phyloP scores from a whole-genome alignment of 2,329 filamentous ascomycete species.

The Colletotrichum sp. region DNA sequence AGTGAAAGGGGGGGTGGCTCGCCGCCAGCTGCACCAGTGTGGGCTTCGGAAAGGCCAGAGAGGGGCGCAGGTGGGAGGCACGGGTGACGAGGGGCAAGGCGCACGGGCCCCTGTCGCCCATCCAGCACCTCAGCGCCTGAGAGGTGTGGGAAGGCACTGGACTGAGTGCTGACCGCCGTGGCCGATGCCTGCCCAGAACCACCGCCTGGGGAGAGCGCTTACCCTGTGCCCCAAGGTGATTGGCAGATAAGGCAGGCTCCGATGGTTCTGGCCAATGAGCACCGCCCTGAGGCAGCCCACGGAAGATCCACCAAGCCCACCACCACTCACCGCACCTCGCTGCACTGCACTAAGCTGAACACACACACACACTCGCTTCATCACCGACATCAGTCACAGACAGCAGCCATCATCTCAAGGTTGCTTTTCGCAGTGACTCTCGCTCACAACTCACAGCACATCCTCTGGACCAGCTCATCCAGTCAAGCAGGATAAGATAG shows the following conservation, averaged over 20 bases:
- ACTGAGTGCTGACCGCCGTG: not conserved
- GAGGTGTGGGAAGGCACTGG: not conserved
- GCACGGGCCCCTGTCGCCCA: not conserved
- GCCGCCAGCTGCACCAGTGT: not conserved
- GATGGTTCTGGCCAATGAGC: not conserved
- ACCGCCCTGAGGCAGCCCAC: not conserved
- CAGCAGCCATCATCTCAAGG: not conserved
- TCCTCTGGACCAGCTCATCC: not conserved
- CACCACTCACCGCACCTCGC: not conserved
- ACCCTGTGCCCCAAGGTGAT: not conserved
- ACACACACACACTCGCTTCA: not conserved
- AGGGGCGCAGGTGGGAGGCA: not conserved
- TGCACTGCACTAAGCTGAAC: not conserved
- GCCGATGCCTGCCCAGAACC: not conserved
- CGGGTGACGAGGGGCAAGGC: not conserved
- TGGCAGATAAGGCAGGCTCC: not conserved
- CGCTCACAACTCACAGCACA: not conserved
- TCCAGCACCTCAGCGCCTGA: not conserved
- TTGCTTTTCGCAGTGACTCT: not conserved
- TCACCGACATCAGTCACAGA: not conserved
- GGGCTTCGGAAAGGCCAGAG: not conserved
- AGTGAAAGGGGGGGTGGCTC: not conserved
- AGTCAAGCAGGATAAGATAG: not conserved
- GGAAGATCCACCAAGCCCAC: not conserved
- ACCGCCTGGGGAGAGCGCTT: not conserved